These are phyloP conservation scores for Glebionis coronaria DNA, from an alignment of 129 eudicot genomes.

Conservation along the genomic window DNA sequence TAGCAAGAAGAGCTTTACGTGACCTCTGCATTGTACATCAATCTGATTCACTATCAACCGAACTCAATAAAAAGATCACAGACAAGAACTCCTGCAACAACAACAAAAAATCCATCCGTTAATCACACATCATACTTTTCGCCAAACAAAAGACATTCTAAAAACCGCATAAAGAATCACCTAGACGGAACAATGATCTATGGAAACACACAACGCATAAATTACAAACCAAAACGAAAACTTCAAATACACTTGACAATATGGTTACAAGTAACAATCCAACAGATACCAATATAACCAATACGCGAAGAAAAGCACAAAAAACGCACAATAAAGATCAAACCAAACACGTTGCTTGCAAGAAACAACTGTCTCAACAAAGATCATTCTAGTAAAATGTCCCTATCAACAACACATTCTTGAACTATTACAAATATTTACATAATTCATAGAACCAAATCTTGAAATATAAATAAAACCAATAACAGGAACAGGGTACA, in stretches of 20 bases:
- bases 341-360: slow-evolving; percentile 39
- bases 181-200: slow-evolving; percentile 6
- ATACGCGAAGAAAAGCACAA: slow-evolving; percentile 23
- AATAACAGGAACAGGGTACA: slow-evolving; percentile 21
- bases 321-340: slow-evolving; percentile 8
- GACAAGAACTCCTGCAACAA: slow-evolving; percentile 32
- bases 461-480: neutral
- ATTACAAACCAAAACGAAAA: slow-evolving; percentile 11
- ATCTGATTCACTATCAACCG: slow-evolving; percentile 36
- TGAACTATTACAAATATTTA: slow-evolving; percentile 6
- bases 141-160: slow-evolving; percentile 11
- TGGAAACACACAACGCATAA: neutral
- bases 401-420: slow-evolving; percentile 27
- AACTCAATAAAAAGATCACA: slow-evolving; percentile 16
- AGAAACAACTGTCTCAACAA: slow-evolving; percentile 21
- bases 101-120: slow-evolving; percentile 1
- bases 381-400: slow-evolving; percentile 5
- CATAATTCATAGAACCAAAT: slow-evolving; percentile 16
- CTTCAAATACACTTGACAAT: slow-evolving; percentile 12
- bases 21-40: slow-evolving; percentile 97
- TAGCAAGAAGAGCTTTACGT: slow-evolving; percentile 88
- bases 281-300: slow-evolving; percentile 15
- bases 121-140: neutral
- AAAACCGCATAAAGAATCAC: slow-evolving; percentile 15
- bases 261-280: slow-evolving; percentile 33